Percentiles rank a stretch among this genome's conserved stretches.
phyloP scores from a whole-genome alignment of 2,329 filamentous ascomycete species.

The Drechslera avenae region DNA sequence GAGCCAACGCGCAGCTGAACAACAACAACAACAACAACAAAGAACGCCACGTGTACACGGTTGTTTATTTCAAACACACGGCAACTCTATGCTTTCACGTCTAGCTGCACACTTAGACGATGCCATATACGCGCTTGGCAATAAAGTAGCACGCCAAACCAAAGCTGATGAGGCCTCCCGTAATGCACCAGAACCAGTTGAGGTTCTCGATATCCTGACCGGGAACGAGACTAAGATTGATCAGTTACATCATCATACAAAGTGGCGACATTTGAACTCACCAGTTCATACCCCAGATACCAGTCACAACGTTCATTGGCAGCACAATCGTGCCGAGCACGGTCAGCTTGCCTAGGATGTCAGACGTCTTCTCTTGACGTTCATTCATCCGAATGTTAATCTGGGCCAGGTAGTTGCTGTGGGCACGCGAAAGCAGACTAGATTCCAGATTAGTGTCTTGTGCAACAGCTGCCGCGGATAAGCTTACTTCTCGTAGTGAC shows the following conservation, averaged over 20 bases:
- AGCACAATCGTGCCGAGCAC: conserved; percentile 96
- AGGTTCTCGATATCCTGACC: conserved; percentile 81
- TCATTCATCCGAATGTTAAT: conserved; percentile 99
- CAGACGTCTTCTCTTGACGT: conserved; percentile 91
- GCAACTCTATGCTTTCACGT: neutral
- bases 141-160: conserved; percentile 79
- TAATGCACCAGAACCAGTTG: conserved; percentile 62
- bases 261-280: conserved; percentile 13
- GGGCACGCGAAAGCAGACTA: conserved; percentile 86
- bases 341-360: conserved; percentile 91
- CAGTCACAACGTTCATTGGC: conserved; percentile 98
- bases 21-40: too few species aligned
- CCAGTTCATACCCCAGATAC: conserved; percentile 95
- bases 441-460: conserved; percentile 16
- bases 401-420: conserved; percentile 97
- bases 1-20: too few species aligned
- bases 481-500: conserved; percentile 91
- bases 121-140: conserved; percentile 68
- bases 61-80: neutral
- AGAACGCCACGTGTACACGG: too few species aligned
- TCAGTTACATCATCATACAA: conserved; percentile 6
- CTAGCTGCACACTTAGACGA: conserved; percentile 27
- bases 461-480: neutral
- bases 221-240: conserved; percentile 68
- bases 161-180: conserved; percentile 76